phyloP scores from a whole-genome alignment of 768 basidiomycete genomes.

The button mushroom (Agaricus bisporus) region DNA sequence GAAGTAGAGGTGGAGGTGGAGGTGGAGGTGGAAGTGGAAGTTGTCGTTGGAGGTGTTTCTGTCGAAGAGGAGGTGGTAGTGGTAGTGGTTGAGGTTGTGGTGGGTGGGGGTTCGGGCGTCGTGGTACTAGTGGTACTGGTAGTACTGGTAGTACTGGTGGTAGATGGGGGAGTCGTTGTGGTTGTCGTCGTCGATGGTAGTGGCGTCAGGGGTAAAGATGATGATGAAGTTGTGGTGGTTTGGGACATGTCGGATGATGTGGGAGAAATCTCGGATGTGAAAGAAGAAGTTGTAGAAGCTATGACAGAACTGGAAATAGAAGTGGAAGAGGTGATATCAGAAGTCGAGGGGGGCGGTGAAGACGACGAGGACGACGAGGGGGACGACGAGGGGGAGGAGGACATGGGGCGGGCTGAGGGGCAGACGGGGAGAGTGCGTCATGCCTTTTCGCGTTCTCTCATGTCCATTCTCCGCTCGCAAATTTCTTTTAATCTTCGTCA shows the following conservation, averaged over 20 bases:
- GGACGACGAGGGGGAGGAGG: slow-evolving; percentile 10
- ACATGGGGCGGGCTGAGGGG: slow-evolving; percentile 14
- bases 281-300: slow-evolving; percentile 14
- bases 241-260: slow-evolving; percentile 10
- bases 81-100: too few species aligned
- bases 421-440: slow-evolving; percentile 13
- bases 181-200: too few species aligned
- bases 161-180: slow-evolving; percentile 4
- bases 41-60: too few species aligned
- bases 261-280: slow-evolving; percentile 16
- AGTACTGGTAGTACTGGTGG: slow-evolving; percentile 10
- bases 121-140: not conserved
- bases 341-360: not conserved
- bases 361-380: slow-evolving; percentile 11
- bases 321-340: slow-evolving; percentile 11
- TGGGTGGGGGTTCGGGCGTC: too few species aligned
- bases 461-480: too few species aligned
- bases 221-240: not conserved
- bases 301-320: slow-evolving; percentile 11
- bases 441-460: not conserved
- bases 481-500: too few species aligned
- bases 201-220: not conserved
- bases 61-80: too few species aligned
- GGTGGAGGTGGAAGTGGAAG: too few species aligned
- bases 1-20: too few species aligned